Evolutionary conservation across 148 eudicot species (phyloP), one percentile per base, ranked within the genome.

Genomic region (Rhododendron simsii): DNA sequence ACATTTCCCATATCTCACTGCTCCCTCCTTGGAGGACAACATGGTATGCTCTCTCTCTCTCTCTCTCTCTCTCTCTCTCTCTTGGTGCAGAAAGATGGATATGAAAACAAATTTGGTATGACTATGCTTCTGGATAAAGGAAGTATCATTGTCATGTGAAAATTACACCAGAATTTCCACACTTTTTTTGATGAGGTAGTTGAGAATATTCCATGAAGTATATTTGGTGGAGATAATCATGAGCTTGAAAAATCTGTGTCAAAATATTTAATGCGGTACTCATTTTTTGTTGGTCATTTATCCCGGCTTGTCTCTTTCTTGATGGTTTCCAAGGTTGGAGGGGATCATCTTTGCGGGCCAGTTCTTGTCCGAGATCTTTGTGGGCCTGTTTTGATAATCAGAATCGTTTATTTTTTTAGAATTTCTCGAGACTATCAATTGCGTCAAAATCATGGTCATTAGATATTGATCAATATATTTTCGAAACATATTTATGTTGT

Each of bases 1-100:
- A 5, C 84, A 39, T 21, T 82, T 61, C 53, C 14, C 50, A 12
- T 39, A 16, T 21, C 30, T 44, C n/a, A 20, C 84, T 45, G 74
- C 84, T 82, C 53, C 13, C 15, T 41, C 35, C 16, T 41, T 61
- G 75, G 75, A 11, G 35, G 50, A 82, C 75, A 41, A 82, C 84
- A 82, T 82, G 84, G 84, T 82, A 61, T 39, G 0, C 35, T 39
- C 74, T 82, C 28, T 41, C 80, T 8, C 69, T 59, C 84, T 16
- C 83, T 51, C 83, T 28, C 83, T 28, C 67, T 14, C 83, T 81
- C 69, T 81, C 44, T 53, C 45, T 8, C 45, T 41, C 45, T 41
- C 44, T 41, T 0, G 45, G 71, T 65, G 71, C 12, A 33, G 33
- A 53, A 21, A 61, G 1, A 11, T 12, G 18, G 57, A 28, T 81